Percentiles rank a stretch among this genome's conserved stretches.
These are phyloP conservation scores for Cordia subcordata DNA, from an alignment of 257 asterid species.

Conservation along the genomic window DNA sequence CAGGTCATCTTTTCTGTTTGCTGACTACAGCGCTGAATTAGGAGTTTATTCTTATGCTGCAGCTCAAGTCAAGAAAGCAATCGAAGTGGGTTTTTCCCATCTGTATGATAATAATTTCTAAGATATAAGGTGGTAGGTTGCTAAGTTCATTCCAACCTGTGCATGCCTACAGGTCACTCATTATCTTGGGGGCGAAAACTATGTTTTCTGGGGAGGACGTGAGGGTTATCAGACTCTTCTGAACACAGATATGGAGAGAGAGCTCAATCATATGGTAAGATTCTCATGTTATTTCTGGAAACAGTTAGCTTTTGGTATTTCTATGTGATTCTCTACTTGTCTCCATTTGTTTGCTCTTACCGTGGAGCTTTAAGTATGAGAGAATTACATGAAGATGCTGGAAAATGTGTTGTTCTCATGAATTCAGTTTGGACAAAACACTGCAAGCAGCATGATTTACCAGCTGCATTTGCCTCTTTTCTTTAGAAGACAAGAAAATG, in stretches of 20 bases:
- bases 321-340: background rate
- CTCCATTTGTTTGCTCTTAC: background rate
- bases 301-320: background rate
- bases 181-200: conserved; percentile 96
- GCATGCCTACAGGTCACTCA: conserved; percentile 67
- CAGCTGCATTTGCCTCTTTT: background rate
- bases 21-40: conserved; percentile 63
- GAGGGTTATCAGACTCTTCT: conserved; percentile 95
- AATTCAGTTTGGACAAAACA: background rate
- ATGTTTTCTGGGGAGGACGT: conserved; percentile 99
- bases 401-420: no score
- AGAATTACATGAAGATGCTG: no score
- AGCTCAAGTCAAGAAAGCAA: conserved; percentile 96
- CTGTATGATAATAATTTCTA: conserved; percentile 1
- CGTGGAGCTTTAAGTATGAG: background rate
- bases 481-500: no score
- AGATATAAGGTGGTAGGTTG: background rate
- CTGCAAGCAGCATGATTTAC: background rate
- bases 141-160: conserved; percentile 5
- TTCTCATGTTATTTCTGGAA: background rate
- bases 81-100: conserved; percentile 53
- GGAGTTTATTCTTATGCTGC: conserved; percentile 75
- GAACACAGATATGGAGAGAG: conserved; percentile 97
- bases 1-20: conserved; percentile 9
- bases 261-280: conserved; percentile 83